Conservation (phyloP, 805 yeast genomes). For the Metschnikowia orientalis region DNA sequence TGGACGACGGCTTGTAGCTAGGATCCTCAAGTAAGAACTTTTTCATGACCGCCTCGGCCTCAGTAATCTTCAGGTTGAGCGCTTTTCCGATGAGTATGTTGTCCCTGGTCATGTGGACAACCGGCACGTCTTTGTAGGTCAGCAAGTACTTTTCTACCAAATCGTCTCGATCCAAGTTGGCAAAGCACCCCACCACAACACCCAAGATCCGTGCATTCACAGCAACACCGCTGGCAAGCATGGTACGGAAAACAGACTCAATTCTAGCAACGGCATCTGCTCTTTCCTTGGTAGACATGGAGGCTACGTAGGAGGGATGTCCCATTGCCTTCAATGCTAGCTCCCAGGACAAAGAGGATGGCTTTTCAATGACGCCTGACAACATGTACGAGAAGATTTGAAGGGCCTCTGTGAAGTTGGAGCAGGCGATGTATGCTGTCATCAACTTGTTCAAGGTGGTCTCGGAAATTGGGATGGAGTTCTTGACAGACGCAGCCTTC, state of each 20-base stretch:
- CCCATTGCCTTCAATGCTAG: conserved; percentile 49
- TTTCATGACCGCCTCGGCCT: conserved; percentile 42
- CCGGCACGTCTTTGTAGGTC: conserved; percentile 26
- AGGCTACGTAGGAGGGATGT: conserved; percentile 24
- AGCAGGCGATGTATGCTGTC: conserved; percentile 40
- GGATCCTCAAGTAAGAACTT: conserved; percentile 32
- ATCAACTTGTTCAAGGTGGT: conserved; percentile 41
- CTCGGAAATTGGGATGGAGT: conserved; percentile 35
- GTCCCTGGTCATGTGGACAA: conserved; percentile 40
- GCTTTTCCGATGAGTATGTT: conserved; percentile 44
- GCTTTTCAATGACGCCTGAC: conserved; percentile 29
- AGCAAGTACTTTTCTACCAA: conserved; percentile 41
- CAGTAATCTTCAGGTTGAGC: conserved; percentile 33
- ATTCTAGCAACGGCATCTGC: conserved; percentile 20
- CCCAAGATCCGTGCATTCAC: conserved; percentile 49
- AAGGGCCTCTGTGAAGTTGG: conserved; percentile 34
- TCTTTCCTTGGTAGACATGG: conserved; percentile 28
- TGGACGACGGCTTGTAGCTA: conserved; percentile 40
- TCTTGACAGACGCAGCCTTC: conserved; percentile 21
- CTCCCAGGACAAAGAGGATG: conserved; percentile 56
- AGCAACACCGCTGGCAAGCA: conserved; percentile 22
- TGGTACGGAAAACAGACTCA: conserved; percentile 29
- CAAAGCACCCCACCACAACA: conserved; percentile 44
- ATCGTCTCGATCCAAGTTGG: conserved; percentile 36
- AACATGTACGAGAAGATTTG: conserved; percentile 50